These are phyloP conservation scores for Talaromyces atroroseus DNA, from an alignment of 2,329 filamentous ascomycete genomes.

Conservation along the genomic window DNA sequence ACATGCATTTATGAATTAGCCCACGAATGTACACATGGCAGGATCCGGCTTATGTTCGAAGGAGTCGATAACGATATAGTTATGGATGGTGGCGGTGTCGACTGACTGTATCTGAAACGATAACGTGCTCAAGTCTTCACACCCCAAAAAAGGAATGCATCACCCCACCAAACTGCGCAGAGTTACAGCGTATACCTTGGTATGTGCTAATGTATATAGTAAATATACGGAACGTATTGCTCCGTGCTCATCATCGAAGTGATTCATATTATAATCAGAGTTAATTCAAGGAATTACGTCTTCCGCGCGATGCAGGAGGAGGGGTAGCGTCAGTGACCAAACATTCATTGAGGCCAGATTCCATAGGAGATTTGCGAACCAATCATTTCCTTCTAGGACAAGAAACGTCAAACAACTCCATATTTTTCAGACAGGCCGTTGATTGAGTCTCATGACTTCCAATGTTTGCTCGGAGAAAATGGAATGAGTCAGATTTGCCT, in stretches of 20 bases:
- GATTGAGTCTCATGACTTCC: too few species aligned
- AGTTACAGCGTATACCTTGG: not conserved
- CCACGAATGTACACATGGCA: slow-evolving; percentile 1
- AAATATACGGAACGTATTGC: not conserved
- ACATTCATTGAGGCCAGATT: not conserved
- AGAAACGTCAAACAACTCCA: too few species aligned
- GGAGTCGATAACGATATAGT: not conserved
- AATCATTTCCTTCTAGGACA: not conserved
- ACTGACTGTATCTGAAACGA: not conserved
- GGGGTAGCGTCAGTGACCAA: not conserved
- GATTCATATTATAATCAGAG: not conserved
- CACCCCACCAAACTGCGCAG: slow-evolving; percentile 7
- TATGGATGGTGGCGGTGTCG: slow-evolving; percentile 3
- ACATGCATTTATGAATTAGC: not conserved
- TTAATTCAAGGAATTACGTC: too few species aligned
- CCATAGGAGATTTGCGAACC: not conserved
- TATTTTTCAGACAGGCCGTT: too few species aligned
- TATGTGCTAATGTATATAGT: not conserved
- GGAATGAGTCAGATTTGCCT: too few species aligned
- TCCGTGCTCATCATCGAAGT: not conserved
- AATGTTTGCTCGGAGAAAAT: too few species aligned
- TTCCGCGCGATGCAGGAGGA: not conserved
- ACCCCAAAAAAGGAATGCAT: slow-evolving; percentile 4
- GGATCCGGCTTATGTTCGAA: not conserved
- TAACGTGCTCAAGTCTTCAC: not conserved